phyloP scores from a whole-genome alignment of 257 asterid genomes.

The Osmanthus fragrans region DNA sequence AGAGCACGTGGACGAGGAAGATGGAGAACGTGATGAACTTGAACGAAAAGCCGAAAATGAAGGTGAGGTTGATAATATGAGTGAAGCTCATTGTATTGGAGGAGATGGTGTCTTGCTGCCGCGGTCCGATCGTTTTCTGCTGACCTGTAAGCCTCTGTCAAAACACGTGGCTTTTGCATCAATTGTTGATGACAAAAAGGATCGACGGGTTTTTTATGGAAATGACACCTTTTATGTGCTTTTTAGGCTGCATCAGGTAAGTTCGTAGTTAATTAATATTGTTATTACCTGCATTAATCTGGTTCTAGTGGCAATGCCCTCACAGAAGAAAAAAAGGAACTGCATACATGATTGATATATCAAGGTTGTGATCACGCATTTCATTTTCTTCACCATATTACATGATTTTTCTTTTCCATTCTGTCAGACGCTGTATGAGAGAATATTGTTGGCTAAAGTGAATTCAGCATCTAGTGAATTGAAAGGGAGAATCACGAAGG shows the following conservation, averaged over 20 bases:
- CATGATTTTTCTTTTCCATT: background rate
- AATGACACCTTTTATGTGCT: slow-evolving; percentile 89
- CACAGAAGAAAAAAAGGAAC: background rate
- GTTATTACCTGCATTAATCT: no score
- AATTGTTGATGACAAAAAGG: slow-evolving; percentile 40
- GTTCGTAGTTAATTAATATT: background rate
- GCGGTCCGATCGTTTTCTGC: slow-evolving; percentile 60
- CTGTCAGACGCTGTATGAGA: slow-evolving; percentile 45
- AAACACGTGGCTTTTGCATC: slow-evolving; percentile 57
- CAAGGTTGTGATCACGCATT: background rate
- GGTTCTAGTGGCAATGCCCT: no score
- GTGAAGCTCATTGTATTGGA: slow-evolving; percentile 32
- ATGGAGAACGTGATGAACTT: slow-evolving; percentile 38
- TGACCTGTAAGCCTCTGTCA: slow-evolving; percentile 71
- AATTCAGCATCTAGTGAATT: slow-evolving; percentile 39
- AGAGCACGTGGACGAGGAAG: slow-evolving; percentile 82
- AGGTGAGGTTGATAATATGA: slow-evolving; percentile 80
- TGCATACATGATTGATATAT: no score
- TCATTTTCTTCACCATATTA: background rate
- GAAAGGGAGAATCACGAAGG: slow-evolving; percentile 40
- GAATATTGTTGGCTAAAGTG: slow-evolving; percentile 46
- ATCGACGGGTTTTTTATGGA: slow-evolving; percentile 69
- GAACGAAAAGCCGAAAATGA: slow-evolving; percentile 93
- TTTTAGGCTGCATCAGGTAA: slow-evolving; percentile 23
- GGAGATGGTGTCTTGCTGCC: slow-evolving; percentile 53